A percentile compares a stretch with the other conserved stretches of the same genome.
phyloP scores from a whole-genome alignment of 2,329 filamentous ascomycete species.

The Leptographium flavum region DNA sequence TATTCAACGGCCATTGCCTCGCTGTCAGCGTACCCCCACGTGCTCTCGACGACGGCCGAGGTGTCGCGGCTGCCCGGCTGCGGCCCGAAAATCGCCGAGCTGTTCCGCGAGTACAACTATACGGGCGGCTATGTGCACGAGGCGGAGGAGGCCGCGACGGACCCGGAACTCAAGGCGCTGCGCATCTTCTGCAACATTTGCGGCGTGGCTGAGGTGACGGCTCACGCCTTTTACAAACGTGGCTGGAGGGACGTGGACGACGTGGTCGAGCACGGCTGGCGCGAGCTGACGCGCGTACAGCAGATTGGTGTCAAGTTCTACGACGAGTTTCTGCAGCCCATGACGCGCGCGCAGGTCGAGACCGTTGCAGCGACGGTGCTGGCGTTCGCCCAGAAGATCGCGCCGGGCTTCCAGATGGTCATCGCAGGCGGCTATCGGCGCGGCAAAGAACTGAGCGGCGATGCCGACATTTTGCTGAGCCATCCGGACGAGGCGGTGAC shows the following conservation, averaged over 20 bases:
- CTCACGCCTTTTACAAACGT: slow-evolving; percentile 64
- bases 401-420: slow-evolving; percentile 37
- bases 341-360: slow-evolving; percentile 62
- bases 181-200: slow-evolving; percentile 70
- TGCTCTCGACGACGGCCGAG: slow-evolving; percentile 25
- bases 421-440: slow-evolving; percentile 74
- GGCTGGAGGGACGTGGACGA: slow-evolving; percentile 80
- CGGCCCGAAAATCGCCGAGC: slow-evolving; percentile 59
- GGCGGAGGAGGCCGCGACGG: slow-evolving; percentile 45
- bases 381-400: slow-evolving; percentile 49
- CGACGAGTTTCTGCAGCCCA: slow-evolving; percentile 61
- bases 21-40: slow-evolving; percentile 63
- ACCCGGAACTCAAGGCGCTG: slow-evolving; percentile 50
- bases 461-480: slow-evolving; percentile 76
- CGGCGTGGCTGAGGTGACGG: slow-evolving; percentile 78
- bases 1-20: slow-evolving; percentile 80
- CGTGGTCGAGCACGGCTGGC: slow-evolving; percentile 71
- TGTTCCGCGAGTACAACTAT: slow-evolving; percentile 61
- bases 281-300: slow-evolving; percentile 58
- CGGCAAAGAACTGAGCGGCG: slow-evolving; percentile 58
- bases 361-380: slow-evolving; percentile 50
- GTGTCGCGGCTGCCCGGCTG: slow-evolving; percentile 58
- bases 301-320: slow-evolving; percentile 93
- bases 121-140: slow-evolving; percentile 44
- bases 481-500: slow-evolving; percentile 62